Evolutionary conservation across 352 stramenopile species (phyloP).

Genomic region (Albugo laibachii): DNA sequence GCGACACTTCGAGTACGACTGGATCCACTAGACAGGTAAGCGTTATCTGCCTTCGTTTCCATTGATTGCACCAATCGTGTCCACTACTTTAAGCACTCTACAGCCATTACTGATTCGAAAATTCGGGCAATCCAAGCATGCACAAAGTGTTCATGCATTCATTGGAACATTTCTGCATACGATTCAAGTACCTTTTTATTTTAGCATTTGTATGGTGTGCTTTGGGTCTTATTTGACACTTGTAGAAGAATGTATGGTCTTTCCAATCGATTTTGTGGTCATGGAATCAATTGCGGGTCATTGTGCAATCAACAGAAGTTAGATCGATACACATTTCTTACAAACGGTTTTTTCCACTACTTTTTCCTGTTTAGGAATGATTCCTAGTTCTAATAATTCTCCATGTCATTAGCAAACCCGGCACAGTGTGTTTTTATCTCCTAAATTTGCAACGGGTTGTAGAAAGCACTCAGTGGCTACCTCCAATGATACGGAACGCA

Average conservation of each 20-base stretch:
- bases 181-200: slow-evolving; percentile 13
- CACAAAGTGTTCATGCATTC: slow-evolving; percentile 25
- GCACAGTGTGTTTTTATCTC: neutral
- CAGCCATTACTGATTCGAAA: slow-evolving; percentile 46
- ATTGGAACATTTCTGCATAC: slow-evolving; percentile 27
- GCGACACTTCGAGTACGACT: slow-evolving; percentile 46
- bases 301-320: slow-evolving; percentile 22
- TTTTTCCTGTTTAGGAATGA: neutral
- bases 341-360: neutral
- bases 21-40: slow-evolving; percentile 41
- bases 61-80: neutral
- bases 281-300: slow-evolving; percentile 54
- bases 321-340: slow-evolving; percentile 13
- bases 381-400: too few relatives aligned
- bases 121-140: slow-evolving; percentile 40
- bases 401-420: too few relatives aligned
- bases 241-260: slow-evolving; percentile 25
- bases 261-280: slow-evolving; percentile 54
- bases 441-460: neutral
- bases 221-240: neutral
- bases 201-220: neutral
- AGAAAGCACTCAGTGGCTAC: neutral
- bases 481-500: neutral
- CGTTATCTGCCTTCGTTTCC: neutral
- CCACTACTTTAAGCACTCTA: slow-evolving; percentile 14